Conservation (phyloP, 1,284 basidiomycete species). For the Rhodotorula glutinis region DNA sequence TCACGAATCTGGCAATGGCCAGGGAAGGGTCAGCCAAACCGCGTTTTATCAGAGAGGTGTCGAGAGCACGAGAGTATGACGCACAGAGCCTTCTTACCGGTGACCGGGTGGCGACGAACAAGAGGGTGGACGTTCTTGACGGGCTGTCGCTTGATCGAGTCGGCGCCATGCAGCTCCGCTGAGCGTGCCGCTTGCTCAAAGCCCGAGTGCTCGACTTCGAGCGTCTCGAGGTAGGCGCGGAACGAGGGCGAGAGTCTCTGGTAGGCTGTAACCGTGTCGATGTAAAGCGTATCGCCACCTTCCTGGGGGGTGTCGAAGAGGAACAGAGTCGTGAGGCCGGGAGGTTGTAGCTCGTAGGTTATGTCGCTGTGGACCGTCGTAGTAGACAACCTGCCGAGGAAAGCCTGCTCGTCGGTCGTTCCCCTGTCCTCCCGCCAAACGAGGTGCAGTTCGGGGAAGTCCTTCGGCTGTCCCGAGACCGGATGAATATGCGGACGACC, state of each 20-base stretch:
- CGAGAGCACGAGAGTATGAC: not conserved
- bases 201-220: conserved; percentile 46
- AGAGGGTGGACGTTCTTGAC: conserved; percentile 46
- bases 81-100: conserved; percentile 42
- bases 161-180: conserved; percentile 8
- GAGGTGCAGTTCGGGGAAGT: conserved; percentile 70
- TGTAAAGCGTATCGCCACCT: conserved; percentile 26
- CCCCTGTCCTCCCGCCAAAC: conserved; percentile 55
- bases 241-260: conserved; percentile 45
- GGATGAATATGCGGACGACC: conserved; percentile 71
- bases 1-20: conserved; percentile 42
- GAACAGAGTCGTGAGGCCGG: conserved; percentile 44
- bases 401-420: conserved; percentile 20
- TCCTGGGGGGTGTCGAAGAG: conserved; percentile 39
- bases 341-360: conserved; percentile 45
- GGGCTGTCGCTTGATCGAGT: conserved; percentile 39
- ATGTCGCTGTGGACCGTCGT: conserved; percentile 7
- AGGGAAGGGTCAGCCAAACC: too few relatives aligned
- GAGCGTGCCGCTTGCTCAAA: conserved; percentile 40
- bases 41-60: not conserved
- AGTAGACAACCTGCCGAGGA: conserved; percentile 1
- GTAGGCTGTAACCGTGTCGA: conserved; percentile 37
- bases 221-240: conserved; percentile 45
- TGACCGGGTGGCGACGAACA: conserved; percentile 47
- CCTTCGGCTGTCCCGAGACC: conserved; percentile 68